Evolutionary conservation across 1,284 basidiomycete species (phyloP), one percentile per base, ranked within the genome.

Genomic region (Phylloboletellus chloephorus): DNA sequence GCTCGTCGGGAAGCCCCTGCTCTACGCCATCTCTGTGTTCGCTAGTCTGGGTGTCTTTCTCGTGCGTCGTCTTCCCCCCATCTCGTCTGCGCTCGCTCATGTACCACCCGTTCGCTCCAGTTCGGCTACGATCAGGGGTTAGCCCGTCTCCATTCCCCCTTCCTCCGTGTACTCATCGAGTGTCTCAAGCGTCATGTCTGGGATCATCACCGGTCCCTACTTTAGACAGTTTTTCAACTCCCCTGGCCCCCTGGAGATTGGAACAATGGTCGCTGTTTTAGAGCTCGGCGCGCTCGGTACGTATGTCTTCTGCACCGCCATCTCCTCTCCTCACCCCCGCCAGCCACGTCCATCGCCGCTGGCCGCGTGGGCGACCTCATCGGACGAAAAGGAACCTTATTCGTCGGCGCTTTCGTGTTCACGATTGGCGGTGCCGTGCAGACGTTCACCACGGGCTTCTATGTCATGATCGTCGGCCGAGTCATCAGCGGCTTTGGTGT

Each of bases 51-150:
- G 91, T 37, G 90, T 94, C 25, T 93, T 93, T 58, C 72, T 91
- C 50, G 88, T 93, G 50, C 58, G 79, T 68, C 16, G 8, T 20
- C 22, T 25, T 35, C 33, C 24, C 17, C 9, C 22, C 29, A 51
- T 42, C 23, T 15, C 8, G 2, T 41, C 21, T 17, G 24, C 6
- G 12, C 9, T 12, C 21, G 24, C 31, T 37, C n/a, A 21, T 28
- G 60, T 56, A 36, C 47, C 54, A 33, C 15, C 13, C 5, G 19
- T 43, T 34, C 31, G 50, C 30, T 36, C 38, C 62, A 81, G 88
- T 93, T 92, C 65, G 90, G 91, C 48, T 92, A 91, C 76, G 89
- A 93, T 65, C 90, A 94, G 74, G 91, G 90, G 89, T 90, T 59
- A 49, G 36, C 37, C 2, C 23, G 8, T 33, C 5, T 23, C 5